Conservation (phyloP, 2,329 filamentous ascomycete species). For the Mariannaea sp. region DNA sequence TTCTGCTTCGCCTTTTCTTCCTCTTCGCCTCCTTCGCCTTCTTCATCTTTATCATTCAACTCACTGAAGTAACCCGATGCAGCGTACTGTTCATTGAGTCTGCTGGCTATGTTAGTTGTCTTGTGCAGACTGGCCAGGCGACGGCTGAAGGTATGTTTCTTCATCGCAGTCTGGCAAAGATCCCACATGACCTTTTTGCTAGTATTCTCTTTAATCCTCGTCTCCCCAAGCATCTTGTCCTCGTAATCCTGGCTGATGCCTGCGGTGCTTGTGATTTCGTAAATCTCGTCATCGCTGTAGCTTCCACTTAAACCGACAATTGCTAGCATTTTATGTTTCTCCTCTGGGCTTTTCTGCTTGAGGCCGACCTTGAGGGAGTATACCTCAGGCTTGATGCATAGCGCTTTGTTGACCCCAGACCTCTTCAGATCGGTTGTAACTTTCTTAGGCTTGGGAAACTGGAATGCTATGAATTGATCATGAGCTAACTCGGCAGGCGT, state of each 20-base stretch:
- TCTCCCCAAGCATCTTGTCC: slow-evolving; percentile 9
- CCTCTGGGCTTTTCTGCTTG: slow-evolving; percentile 23
- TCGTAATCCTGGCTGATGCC: slow-evolving; percentile 29
- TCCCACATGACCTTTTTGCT: slow-evolving; percentile 41
- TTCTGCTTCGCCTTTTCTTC: slow-evolving; percentile 11
- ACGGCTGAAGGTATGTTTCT: slow-evolving; percentile 45
- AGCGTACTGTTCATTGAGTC: slow-evolving; percentile 56
- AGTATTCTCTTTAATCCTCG: no score
- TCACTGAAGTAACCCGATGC: slow-evolving; percentile 45
- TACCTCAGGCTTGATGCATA: slow-evolving; percentile 14
- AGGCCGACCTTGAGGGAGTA: slow-evolving; percentile 20
- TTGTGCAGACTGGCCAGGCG: slow-evolving; percentile 60
- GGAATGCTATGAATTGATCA: slow-evolving; percentile 54
- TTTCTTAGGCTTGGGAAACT: slow-evolving; percentile 37
- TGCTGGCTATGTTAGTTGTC: slow-evolving; percentile 62
- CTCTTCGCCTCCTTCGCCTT: slow-evolving; percentile 32
- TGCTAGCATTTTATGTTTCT: slow-evolving; percentile 28
- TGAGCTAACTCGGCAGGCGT: slow-evolving; percentile 72
- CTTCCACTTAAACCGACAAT: slow-evolving; percentile 36
- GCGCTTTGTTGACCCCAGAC: not conserved
- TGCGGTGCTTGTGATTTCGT: slow-evolving; percentile 36
- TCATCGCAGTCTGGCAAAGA: slow-evolving; percentile 41
- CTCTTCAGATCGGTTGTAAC: slow-evolving; percentile 9
- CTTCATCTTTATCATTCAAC: slow-evolving; percentile 36
- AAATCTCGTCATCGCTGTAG: slow-evolving; percentile 36